These are phyloP conservation scores for Cudoniella acicularis DNA, from an alignment of 495 filamentous ascomycete genomes.

Conservation along the genomic window DNA sequence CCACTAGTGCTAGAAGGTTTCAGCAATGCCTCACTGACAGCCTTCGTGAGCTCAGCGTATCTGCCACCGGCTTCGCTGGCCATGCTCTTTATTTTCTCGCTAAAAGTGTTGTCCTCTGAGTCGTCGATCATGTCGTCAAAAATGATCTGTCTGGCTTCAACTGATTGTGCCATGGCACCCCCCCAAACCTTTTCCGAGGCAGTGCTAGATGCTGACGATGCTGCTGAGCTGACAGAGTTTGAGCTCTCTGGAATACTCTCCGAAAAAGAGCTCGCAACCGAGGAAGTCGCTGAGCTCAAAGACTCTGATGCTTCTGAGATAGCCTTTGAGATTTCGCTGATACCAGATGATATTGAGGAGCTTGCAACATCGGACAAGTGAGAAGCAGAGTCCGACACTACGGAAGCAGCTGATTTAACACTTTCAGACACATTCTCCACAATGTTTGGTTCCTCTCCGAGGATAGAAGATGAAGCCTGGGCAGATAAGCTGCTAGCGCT, in stretches of 20 bases:
- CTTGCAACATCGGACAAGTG: conserved; percentile 22
- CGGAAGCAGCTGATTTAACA: conserved; percentile 24
- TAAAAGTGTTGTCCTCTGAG: conserved; percentile 36
- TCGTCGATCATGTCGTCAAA: conserved; percentile 51
- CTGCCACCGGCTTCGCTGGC: conserved; percentile 46
- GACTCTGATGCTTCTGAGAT: conserved; percentile 21
- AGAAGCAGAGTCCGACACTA: conserved; percentile 25
- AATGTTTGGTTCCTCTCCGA: conserved; percentile 27
- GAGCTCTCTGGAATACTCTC: conserved; percentile 9
- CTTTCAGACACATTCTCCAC: conserved; percentile 24
- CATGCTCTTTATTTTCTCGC: conserved; percentile 47
- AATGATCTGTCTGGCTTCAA: conserved; percentile 46
- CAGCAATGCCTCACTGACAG: conserved; percentile 50
- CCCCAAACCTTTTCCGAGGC: conserved; percentile 43
- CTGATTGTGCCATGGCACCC: conserved; percentile 51
- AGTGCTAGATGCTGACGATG: conserved; percentile 18
- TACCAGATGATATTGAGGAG: conserved; percentile 16
- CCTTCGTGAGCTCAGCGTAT: conserved; percentile 48
- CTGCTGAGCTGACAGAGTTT: conserved; percentile 16
- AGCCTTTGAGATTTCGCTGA: conserved; percentile 8
- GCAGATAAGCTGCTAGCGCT: conserved; percentile 22
- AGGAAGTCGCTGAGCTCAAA: conserved; percentile 26
- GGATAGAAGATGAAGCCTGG: conserved; percentile 20
- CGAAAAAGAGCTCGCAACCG: conserved; percentile 29
- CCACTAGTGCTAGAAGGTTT: conserved; percentile 38